A percentile compares a stretch with the other conserved stretches of the same genome.
Conservation (phyloP, 306 rosid genomes). For the Arachis stenosperma region DNA sequence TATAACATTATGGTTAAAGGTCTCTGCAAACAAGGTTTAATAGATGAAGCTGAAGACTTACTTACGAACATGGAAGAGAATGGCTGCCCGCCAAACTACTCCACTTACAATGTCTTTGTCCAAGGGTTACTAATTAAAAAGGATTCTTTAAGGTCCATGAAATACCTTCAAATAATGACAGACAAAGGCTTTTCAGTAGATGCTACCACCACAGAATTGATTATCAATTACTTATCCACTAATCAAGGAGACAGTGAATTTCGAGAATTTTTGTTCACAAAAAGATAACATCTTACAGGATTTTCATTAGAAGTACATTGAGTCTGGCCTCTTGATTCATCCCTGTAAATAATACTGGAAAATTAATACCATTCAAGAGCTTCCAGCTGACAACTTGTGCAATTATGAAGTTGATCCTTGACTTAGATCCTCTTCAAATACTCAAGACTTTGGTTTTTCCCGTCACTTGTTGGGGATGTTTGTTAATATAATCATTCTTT, state of each 20-base stretch:
- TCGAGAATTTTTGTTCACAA: conserved; percentile 42
- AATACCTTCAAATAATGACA: conserved; percentile 39
- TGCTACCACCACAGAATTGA: conserved; percentile 42
- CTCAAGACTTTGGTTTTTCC: neutral
- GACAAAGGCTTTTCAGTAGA: conserved; percentile 47
- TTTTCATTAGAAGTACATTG: conserved; percentile 21
- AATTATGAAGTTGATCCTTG: neutral
- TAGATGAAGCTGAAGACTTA: conserved; percentile 46
- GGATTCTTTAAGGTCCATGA: conserved; percentile 40
- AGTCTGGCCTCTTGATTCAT: conserved; percentile 9
- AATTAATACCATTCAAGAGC: conserved; percentile 12
- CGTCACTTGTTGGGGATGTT: too few relatives aligned
- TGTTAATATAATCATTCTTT: neutral
- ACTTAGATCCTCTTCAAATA: neutral
- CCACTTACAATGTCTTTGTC: conserved; percentile 48
- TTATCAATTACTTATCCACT: conserved; percentile 41
- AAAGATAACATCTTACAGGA: conserved; percentile 25
- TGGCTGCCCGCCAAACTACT: conserved; percentile 35
- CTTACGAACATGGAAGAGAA: conserved; percentile 42
- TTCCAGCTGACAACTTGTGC: conserved; percentile 3
- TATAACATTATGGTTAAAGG: conserved; percentile 53
- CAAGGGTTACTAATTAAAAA: conserved; percentile 41
- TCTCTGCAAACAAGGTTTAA: conserved; percentile 43
- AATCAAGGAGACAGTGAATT: conserved; percentile 22
- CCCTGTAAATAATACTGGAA: conserved; percentile 5